phyloP scores from a whole-genome alignment of 768 basidiomycete species.

The Mycena crocata region DNA sequence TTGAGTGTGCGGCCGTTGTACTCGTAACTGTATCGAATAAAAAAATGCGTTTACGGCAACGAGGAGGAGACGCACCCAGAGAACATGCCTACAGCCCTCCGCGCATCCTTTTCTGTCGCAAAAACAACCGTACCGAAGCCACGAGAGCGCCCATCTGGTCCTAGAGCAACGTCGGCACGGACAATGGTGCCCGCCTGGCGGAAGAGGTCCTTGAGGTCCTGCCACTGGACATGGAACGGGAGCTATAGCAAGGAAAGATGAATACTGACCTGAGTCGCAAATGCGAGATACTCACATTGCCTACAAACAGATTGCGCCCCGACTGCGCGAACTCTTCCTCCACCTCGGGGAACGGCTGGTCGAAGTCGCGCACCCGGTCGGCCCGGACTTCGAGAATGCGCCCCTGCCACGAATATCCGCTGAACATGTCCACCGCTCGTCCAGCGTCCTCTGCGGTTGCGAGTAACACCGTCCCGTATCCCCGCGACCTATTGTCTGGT shows the following conservation, averaged over 20 bases:
- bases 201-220: conserved; percentile 97
- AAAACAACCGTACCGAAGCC: conserved; percentile 96
- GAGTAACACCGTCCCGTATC: conserved; percentile 94
- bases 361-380: conserved; percentile 64
- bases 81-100: conserved; percentile 86
- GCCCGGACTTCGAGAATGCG: conserved; percentile 91
- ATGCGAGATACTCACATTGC: conserved; percentile 74
- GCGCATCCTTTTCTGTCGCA: conserved; percentile 85
- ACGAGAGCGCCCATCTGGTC: conserved; percentile 87
- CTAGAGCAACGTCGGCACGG: conserved; percentile 91
- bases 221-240: conserved; percentile 96
- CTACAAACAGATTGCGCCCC: conserved; percentile 82
- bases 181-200: conserved; percentile 90
- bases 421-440: conserved; percentile 94
- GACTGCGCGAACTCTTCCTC: conserved; percentile 35
- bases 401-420: conserved; percentile 98
- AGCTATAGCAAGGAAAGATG: conserved; percentile 57
- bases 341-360: conserved; percentile 40
- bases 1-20: conserved; percentile 89
- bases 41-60: background rate
- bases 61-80: conserved; percentile 76
- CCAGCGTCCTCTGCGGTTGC: conserved; percentile 96
- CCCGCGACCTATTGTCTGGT: conserved; percentile 91
- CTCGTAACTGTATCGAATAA: conserved; percentile 70
- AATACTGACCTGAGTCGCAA: background rate